Evolutionary conservation across 169 alveolate genomes (phyloP).

Genomic region (Babesia bigemina): DNA sequence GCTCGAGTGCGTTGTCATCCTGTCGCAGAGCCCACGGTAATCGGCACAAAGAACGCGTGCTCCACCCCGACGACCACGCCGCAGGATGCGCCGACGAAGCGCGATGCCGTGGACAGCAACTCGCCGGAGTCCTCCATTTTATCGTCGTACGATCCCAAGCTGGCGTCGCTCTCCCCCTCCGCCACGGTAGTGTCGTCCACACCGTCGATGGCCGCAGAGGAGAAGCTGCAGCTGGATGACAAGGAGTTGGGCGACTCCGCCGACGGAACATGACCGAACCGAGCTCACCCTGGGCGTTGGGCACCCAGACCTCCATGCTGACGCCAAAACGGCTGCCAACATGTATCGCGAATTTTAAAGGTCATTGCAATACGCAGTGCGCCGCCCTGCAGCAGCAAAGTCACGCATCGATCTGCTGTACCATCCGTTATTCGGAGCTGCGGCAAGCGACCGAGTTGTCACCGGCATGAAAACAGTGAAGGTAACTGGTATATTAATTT

Average conservation of each 20-base stretch:
- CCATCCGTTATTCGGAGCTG: too few species aligned
- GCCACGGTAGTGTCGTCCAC: background rate
- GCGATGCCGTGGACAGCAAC: background rate
- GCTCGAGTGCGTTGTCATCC: background rate
- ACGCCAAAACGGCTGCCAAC: background rate
- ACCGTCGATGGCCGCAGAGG: background rate
- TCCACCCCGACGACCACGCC: background rate
- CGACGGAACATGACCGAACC: background rate
- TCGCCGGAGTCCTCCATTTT: background rate
- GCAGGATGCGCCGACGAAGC: background rate
- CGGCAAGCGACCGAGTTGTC: too few species aligned
- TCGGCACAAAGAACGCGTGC: background rate
- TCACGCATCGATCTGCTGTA: too few species aligned
- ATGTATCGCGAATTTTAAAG: background rate
- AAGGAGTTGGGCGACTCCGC: conserved; percentile 11
- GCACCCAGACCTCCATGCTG: background rate
- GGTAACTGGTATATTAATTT: background rate
- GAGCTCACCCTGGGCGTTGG: background rate
- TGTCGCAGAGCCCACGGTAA: background rate
- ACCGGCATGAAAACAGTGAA: too few species aligned
- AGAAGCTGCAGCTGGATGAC: conserved; percentile 1
- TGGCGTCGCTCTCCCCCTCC: background rate
- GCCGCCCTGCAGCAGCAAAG: background rate
- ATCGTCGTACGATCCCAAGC: background rate
- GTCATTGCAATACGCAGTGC: background rate